Base-by-base conservation (phyloP, 2,329 filamentous ascomycete genomes). In the Talaromyces verruculosus region DNA sequence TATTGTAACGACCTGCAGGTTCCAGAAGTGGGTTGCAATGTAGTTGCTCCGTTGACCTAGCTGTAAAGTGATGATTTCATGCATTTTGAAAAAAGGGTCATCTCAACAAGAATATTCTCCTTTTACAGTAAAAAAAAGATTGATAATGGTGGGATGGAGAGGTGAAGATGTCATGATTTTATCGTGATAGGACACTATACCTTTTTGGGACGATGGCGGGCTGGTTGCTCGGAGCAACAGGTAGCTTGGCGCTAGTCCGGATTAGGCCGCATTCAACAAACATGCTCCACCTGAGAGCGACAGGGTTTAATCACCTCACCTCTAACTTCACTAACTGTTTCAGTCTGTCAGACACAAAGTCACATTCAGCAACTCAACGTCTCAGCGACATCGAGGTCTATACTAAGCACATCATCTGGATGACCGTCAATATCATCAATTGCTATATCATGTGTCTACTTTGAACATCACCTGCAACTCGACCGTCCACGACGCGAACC, bases 11-110 rank as follows among this genome's bases (percentile, higher is more conserved):
- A 92, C 91, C 83, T 97, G 94, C 5, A 91, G 84, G 73, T 99
- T 99, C 95, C 95, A 99, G 78, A 97, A 99, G 81, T 99, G 95
- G 0, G 93, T 96, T 35, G 91, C 93, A 25, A 96, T 82, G 74
- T 97, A 96, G 78, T 99, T 99, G 77, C 91, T 93, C 75, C 91
- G 89, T 76, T 96, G 90, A 51, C 95, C 95, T 67, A 98, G 88
- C 83, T 99, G 95, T 55, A 99, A 83, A 0, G 94, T 97, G 68
- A 99, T 84, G 68, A 98, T 92, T 80, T 99, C 95, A 79, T 93
- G 92, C 95, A 99, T 98, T 17, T 62, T 69, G 45, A 55, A 10
- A 4, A 4, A 33, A 17, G 1, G 45, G 19, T 37, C 37, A 37
- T 13, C 28, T 35, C 59, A 47, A 57, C 11, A 22, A 45, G n/a